Evolutionary conservation across 169 alveolate species (phyloP).

Genomic region (Plasmodium malariae): DNA sequence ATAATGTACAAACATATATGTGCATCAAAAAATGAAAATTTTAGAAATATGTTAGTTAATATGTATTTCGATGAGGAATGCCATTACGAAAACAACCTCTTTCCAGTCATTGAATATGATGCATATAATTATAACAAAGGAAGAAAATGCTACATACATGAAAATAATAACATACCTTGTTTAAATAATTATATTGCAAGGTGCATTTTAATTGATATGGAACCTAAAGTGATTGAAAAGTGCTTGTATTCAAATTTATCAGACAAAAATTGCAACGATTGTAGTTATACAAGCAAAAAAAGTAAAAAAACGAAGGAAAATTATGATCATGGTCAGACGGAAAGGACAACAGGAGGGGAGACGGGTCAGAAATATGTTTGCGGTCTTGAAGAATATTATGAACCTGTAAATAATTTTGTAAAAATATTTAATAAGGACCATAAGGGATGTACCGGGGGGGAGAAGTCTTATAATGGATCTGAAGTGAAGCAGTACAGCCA

Average conservation of each 20-base stretch:
- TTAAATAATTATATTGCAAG: slow-evolving; percentile 63
- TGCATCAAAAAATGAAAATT: slow-evolving; percentile 28
- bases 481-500: too few relatives aligned
- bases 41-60: slow-evolving; percentile 17
- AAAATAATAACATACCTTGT: slow-evolving; percentile 5
- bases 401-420: slow-evolving; percentile 33
- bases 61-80: slow-evolving; percentile 75
- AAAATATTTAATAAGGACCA: slow-evolving; percentile 22
- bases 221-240: slow-evolving; percentile 69
- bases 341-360: too few relatives aligned
- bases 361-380: slow-evolving; percentile 34
- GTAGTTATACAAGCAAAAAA: not conserved
- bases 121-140: slow-evolving; percentile 11
- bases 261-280: not conserved
- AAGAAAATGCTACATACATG: not conserved
- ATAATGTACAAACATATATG: slow-evolving; percentile 22
- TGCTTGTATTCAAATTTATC: slow-evolving; percentile 19
- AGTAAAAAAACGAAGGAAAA: slow-evolving; percentile 8
- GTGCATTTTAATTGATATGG: slow-evolving; percentile 67
- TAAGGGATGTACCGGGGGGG: not conserved
- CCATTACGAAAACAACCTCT: slow-evolving; percentile 31
- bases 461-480: too few relatives aligned
- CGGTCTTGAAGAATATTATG: slow-evolving; percentile 69
- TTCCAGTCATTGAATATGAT: slow-evolving; percentile 59
- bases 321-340: not conserved